These are phyloP conservation scores for Gossypium rotundifolium DNA, from an alignment of 345 rosid genomes.

Conservation along the genomic window DNA sequence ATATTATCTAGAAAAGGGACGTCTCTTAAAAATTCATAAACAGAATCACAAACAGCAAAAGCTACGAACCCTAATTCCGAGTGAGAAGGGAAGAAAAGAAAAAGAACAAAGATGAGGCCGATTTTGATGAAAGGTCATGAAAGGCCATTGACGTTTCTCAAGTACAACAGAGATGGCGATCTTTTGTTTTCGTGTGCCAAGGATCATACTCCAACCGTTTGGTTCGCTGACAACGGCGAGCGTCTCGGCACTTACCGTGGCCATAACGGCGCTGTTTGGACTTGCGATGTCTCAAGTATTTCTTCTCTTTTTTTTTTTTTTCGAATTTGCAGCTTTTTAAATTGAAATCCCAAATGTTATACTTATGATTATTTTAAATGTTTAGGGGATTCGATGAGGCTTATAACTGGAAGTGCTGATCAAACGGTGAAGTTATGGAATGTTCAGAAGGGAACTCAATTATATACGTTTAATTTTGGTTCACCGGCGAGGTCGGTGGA, in stretches of 20 bases:
- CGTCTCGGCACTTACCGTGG: constrained; percentile 95
- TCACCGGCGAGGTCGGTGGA: constrained; percentile 92
- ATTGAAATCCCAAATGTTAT: background rate
- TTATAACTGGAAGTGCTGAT: constrained; percentile 93
- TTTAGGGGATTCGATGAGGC: constrained; percentile 65
- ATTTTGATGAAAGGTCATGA: constrained; percentile 98
- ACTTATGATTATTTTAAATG: background rate
- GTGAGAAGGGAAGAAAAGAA: background rate
- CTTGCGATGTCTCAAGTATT: constrained; percentile 81
- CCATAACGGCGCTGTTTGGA: constrained; percentile 99
- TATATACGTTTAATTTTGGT: constrained; percentile 62
- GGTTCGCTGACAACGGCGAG: constrained; percentile 96
- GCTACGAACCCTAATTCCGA: background rate
- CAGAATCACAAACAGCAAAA: background rate
- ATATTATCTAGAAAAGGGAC: background rate
- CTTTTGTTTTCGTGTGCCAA: constrained; percentile 94
- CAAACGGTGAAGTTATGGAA: constrained; percentile 88
- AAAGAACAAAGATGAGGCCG: constrained; percentile 59
- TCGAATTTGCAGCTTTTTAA: constrained; percentile 6
- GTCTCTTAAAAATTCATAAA: background rate
- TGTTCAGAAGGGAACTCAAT: constrained; percentile 62
- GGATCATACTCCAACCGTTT: constrained; percentile 87
- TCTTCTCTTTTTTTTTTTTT: background rate
- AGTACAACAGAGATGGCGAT: constrained; percentile 90
- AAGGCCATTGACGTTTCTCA: constrained; percentile 85